phyloP scores from a whole-genome alignment of 202 grass and related monocot species.

The Schoenoplectus tabernaemontani region DNA sequence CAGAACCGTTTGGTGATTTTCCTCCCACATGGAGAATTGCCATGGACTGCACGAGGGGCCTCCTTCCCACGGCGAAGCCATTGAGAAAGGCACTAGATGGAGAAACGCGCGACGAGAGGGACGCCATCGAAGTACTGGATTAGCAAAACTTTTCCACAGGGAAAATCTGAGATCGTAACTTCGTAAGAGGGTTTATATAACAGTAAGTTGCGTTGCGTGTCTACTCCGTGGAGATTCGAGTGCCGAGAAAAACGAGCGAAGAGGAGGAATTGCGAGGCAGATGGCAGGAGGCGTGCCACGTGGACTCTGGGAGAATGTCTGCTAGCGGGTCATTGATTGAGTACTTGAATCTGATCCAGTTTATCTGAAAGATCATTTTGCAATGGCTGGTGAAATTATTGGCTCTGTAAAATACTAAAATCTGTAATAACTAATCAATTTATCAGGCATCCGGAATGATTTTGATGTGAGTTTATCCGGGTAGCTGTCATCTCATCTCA shows the following conservation, averaged over 20 bases:
- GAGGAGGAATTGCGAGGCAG: background rate
- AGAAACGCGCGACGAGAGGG: background rate
- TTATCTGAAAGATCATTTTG: too few species aligned
- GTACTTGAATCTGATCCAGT: too few species aligned
- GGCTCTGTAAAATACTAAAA: too few species aligned
- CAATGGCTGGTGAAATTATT: too few species aligned
- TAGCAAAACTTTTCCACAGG: too few species aligned
- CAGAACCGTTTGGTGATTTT: background rate
- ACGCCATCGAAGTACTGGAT: too few species aligned
- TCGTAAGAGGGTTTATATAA: background rate
- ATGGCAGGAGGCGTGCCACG: constrained; percentile 15
- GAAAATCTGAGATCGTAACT: background rate
- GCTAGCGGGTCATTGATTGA: too few species aligned
- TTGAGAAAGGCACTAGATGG: background rate
- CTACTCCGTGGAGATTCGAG: too few species aligned
- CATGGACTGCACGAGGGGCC: background rate
- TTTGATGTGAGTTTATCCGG: too few species aligned
- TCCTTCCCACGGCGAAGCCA: background rate
- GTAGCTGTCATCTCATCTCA: too few species aligned
- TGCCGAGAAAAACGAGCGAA: background rate
- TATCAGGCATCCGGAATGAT: too few species aligned
- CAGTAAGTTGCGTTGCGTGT: background rate
- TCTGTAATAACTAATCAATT: too few species aligned
- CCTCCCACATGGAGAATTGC: background rate
- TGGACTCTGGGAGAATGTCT: background rate